phyloP scores from a whole-genome alignment of 2,329 filamentous ascomycete genomes.

The Alternaria brassicae region DNA sequence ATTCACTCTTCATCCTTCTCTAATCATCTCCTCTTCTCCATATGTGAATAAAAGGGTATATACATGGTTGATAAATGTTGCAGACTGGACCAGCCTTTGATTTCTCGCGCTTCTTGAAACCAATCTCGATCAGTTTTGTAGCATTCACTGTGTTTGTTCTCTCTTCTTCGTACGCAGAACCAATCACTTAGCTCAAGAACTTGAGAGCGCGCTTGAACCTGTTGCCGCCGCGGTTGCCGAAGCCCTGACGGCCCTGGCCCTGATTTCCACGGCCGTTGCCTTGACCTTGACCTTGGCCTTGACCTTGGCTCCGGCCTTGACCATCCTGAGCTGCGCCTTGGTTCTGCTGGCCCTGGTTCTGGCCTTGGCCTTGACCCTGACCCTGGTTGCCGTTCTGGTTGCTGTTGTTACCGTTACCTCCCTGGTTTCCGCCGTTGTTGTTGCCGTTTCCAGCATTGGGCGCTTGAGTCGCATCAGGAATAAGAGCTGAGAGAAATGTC shows the following conservation, averaged over 20 bases:
- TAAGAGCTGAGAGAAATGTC: conserved; percentile 21
- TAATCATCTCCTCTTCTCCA: background rate
- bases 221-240: conserved; percentile 2
- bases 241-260: background rate
- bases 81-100: conserved; percentile 7
- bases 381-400: conserved; percentile 5
- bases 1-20: background rate
- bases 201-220: conserved; percentile 9
- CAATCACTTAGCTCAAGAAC: conserved; percentile 6
- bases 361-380: conserved; percentile 11
- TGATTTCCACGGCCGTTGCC: background rate
- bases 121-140: conserved; percentile 2
- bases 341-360: background rate
- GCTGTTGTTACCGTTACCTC: conserved; percentile 2
- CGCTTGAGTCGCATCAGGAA: conserved; percentile 20
- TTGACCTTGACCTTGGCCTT: background rate
- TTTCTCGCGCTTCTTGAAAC: conserved; percentile 1
- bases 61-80: conserved; percentile 9
- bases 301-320: background rate
- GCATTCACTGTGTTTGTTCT: background rate
- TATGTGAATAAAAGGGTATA: conserved; percentile 9
- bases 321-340: background rate
- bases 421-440: conserved; percentile 21
- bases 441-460: conserved; percentile 20
- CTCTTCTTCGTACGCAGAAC: background rate